These are phyloP conservation scores for Sordariomycetes sp. DNA, from an alignment of 2,329 filamentous ascomycete species.

Conservation along the genomic window DNA sequence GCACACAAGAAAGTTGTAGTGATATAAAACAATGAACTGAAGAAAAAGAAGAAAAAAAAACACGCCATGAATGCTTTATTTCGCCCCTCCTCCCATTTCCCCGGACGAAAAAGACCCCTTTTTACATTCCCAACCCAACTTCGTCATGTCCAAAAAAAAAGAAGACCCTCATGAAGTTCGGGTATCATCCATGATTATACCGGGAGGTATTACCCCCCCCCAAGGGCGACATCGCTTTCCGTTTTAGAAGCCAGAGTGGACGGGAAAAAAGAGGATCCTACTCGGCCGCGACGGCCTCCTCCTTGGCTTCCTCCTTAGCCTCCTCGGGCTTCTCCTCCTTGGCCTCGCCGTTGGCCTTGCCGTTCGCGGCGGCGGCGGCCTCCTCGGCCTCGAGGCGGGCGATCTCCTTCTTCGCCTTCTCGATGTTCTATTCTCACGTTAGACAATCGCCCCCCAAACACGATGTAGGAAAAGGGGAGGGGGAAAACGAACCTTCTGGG, in stretches of 20 bases:
- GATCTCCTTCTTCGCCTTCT: constrained; percentile 93
- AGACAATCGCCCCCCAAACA: background rate
- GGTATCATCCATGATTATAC: background rate
- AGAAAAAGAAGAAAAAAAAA: background rate
- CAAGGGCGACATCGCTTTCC: background rate
- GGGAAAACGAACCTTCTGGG: constrained; percentile 58
- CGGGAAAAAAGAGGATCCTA: background rate
- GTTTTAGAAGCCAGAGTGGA: background rate
- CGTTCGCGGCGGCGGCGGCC: constrained; percentile 27
- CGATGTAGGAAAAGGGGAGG: constrained; percentile 7
- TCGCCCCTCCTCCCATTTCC: background rate
- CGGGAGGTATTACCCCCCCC: too few species aligned
- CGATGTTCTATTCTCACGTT: constrained; percentile 59
- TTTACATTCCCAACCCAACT: background rate
- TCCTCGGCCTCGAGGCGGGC: constrained; percentile 61
- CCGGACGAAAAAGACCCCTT: background rate
- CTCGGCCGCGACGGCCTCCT: constrained; percentile 22
- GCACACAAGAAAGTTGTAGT: background rate
- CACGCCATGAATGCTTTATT: background rate
- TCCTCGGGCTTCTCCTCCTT: constrained; percentile 31
- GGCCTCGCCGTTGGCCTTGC: constrained; percentile 33
- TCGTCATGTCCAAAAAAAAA: background rate
- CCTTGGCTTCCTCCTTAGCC: constrained; percentile 36
- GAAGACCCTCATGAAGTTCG: background rate
- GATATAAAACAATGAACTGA: background rate